phyloP scores from a whole-genome alignment of 192 early-diverging fungal genomes.

The Backusella mclennaniae region DNA sequence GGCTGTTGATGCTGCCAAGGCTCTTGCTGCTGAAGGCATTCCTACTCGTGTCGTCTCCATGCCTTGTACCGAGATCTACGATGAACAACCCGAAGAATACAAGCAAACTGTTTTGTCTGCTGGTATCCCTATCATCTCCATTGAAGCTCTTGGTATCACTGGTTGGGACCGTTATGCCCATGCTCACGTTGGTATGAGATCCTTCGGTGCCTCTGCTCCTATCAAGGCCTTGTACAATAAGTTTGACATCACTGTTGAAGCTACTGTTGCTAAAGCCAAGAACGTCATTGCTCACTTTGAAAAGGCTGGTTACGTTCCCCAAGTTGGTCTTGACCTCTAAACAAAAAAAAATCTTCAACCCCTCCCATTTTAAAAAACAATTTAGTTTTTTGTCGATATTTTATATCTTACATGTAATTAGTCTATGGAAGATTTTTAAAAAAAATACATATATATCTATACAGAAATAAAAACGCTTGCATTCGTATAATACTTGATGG shows the following conservation, averaged over 20 bases:
- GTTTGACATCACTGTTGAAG: conserved; percentile 80
- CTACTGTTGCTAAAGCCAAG: conserved; percentile 71
- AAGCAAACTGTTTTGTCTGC: conserved; percentile 74
- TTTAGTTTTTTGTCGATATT: conserved; percentile 3
- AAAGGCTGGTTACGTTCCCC: conserved; percentile 44
- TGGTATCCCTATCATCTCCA: conserved; percentile 79
- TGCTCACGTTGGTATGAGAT: conserved; percentile 83
- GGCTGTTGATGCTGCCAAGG: conserved; percentile 82
- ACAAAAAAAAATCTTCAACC: not conserved
- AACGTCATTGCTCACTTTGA: conserved; percentile 80
- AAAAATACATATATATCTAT: not conserved
- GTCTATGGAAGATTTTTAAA: not conserved
- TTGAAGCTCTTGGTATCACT: conserved; percentile 85
- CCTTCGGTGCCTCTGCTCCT: conserved; percentile 88
- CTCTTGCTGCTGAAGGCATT: conserved; percentile 57
- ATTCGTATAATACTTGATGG: not conserved
- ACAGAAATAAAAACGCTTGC: conserved; percentile 6
- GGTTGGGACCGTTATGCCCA: conserved; percentile 96
- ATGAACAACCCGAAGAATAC: conserved; percentile 83
- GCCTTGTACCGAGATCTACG: conserved; percentile 90
- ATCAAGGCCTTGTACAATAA: conserved; percentile 81
- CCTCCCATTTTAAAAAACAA: conserved; percentile 1
- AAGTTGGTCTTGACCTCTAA: conserved; percentile 29
- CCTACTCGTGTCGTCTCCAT: conserved; percentile 89
- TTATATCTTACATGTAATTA: conserved; percentile 9